Conservation (phyloP, 768 basidiomycete species). For the Boletus huronensis region DNA sequence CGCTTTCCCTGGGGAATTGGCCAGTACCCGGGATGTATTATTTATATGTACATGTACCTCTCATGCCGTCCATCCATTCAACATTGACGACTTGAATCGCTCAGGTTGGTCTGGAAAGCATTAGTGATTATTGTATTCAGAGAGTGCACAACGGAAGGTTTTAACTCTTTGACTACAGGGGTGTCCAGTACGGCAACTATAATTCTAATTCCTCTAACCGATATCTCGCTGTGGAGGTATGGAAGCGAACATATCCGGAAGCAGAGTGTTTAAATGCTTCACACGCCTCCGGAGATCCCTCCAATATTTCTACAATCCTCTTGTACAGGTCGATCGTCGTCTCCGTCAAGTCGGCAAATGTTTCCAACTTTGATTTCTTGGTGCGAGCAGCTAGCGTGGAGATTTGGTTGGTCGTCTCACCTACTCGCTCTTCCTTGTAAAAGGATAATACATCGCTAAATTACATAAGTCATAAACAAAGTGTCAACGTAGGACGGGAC, state of each 20-base stretch:
- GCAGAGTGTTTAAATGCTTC: slow-evolving; percentile 17
- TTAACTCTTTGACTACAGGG: neutral
- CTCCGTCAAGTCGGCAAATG: slow-evolving; percentile 3
- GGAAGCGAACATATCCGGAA: slow-evolving; percentile 27
- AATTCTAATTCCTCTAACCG: slow-evolving; percentile 18
- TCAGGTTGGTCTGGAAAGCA: neutral
- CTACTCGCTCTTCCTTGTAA: slow-evolving; percentile 38
- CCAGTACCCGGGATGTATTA: too few species aligned
- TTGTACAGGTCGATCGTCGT: slow-evolving; percentile 24
- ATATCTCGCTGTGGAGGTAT: slow-evolving; percentile 26
- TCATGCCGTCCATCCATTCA: too few species aligned
- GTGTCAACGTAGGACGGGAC: neutral
- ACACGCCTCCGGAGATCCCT: slow-evolving; percentile 11
- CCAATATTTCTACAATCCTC: slow-evolving; percentile 24
- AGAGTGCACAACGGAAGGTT: neutral
- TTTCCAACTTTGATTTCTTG: slow-evolving; percentile 26
- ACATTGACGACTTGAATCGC: too few species aligned
- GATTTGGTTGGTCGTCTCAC: slow-evolving; percentile 35
- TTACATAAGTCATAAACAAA: neutral
- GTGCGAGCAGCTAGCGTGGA: slow-evolving; percentile 26
- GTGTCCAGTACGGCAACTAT: neutral
- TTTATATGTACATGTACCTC: too few species aligned
- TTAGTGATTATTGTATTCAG: neutral
- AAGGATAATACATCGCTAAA: slow-evolving; percentile 40
- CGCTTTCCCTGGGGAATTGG: too few species aligned